phyloP scores from a whole-genome alignment of 495 filamentous ascomycete species.

The Geopyxis carbonaria region DNA sequence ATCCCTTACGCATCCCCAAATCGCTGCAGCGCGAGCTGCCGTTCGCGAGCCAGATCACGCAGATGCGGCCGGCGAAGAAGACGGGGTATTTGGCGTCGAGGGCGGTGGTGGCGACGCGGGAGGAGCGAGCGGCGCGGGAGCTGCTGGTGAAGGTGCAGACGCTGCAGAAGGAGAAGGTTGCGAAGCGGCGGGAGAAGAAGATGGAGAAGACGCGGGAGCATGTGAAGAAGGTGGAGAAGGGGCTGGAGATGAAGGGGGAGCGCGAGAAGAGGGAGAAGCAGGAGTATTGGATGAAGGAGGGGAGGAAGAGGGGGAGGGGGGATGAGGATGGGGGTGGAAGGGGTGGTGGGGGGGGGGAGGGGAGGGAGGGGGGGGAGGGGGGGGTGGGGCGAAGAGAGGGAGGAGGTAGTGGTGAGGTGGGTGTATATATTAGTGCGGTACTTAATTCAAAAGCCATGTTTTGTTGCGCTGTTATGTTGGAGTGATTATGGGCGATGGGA shows the following conservation, averaged over 20 bases:
- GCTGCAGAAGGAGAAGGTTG: slow-evolving; percentile 74
- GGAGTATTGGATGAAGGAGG: slow-evolving; percentile 85
- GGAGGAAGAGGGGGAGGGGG: slow-evolving; percentile 69
- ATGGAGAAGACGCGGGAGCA: slow-evolving; percentile 66
- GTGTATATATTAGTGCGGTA: too few species aligned
- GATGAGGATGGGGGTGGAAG: slow-evolving; percentile 49
- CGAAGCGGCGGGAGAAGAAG: slow-evolving; percentile 64
- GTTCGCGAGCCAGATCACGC: slow-evolving; percentile 77
- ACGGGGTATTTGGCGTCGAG: slow-evolving; percentile 88
- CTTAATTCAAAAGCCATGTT: too few species aligned
- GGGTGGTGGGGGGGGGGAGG: slow-evolving; percentile 43
- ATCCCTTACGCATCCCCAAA: slow-evolving; percentile 75
- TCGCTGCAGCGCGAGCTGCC: slow-evolving; percentile 72
- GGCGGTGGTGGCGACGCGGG: slow-evolving; percentile 57
- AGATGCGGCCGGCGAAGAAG: slow-evolving; percentile 60
- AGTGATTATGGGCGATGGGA: too few species aligned
- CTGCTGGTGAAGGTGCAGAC: slow-evolving; percentile 89
- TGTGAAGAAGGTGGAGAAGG: slow-evolving; percentile 60
- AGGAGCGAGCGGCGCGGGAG: slow-evolving; percentile 76
- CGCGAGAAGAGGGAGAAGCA: slow-evolving; percentile 80
- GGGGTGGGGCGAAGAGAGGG: slow-evolving; percentile 22
- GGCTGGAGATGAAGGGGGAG: slow-evolving; percentile 60
- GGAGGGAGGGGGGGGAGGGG: too few species aligned
- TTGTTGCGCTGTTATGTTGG: too few species aligned
- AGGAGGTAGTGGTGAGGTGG: too few species aligned